Percentiles rank a stretch among this genome's conserved stretches.
Evolutionary conservation across 1,284 basidiomycete species (phyloP).

Genomic region (Trichosporon coremiiforme): DNA sequence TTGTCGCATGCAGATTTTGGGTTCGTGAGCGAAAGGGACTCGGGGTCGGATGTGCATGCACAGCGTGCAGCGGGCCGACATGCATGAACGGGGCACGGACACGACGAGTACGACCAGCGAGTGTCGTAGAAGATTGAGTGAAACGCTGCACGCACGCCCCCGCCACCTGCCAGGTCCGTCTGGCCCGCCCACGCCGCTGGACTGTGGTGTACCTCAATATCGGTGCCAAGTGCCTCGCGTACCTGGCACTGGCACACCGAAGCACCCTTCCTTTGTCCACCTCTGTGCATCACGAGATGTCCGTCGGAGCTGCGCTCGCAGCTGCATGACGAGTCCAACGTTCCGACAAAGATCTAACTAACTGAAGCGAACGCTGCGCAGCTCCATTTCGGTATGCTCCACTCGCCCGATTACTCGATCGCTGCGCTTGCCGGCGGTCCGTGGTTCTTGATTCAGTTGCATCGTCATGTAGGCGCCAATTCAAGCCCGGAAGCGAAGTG

Average conservation of each 20-base stretch:
- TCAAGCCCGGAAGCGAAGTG: neutral
- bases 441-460: no score
- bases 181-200: neutral
- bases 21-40: neutral
- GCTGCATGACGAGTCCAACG: no score
- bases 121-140: neutral
- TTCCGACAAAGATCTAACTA: no score
- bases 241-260: neutral
- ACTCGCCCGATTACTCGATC: no score
- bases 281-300: neutral
- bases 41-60: neutral
- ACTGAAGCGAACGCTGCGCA: no score
- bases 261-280: neutral
- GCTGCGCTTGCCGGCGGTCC: no score
- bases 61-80: neutral
- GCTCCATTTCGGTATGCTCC: neutral
- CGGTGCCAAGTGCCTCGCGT: slow-evolving; percentile 2
- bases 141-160: neutral
- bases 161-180: no score
- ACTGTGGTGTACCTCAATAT: slow-evolving; percentile 1
- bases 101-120: neutral
- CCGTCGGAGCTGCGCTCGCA: neutral
- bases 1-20: slow-evolving; percentile 1
- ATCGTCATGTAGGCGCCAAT: no score
- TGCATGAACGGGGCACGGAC: no score